A percentile compares a stretch with the other conserved stretches of the same genome.
Conservation (phyloP, 1,139 yeast genomes). For the Blastobotrys proliferans region DNA sequence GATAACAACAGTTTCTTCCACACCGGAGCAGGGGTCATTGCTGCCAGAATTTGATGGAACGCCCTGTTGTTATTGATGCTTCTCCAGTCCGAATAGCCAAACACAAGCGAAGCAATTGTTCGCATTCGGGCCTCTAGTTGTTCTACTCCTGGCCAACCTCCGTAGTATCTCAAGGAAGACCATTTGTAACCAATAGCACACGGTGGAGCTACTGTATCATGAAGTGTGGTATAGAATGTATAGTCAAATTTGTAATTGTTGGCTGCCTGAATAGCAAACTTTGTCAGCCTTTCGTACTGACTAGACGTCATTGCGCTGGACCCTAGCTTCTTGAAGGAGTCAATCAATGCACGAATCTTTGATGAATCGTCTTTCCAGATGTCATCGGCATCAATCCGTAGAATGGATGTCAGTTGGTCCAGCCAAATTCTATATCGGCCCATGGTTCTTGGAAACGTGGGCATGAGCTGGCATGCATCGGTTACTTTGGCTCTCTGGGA, state of each 20-base stretch:
- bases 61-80: slow-evolving; percentile 3
- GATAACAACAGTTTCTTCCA: slow-evolving; percentile 9
- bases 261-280: background rate
- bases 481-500: background rate
- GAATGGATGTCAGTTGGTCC: background rate
- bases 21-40: slow-evolving; percentile 11
- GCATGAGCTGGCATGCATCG: slow-evolving; percentile 1
- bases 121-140: slow-evolving; percentile 9
- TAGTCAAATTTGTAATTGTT: background rate
- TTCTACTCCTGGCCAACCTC: slow-evolving; percentile 13
- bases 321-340: background rate
- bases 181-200: slow-evolving; percentile 10
- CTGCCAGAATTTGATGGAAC: slow-evolving; percentile 7
- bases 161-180: slow-evolving; percentile 8
- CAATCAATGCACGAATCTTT: slow-evolving; percentile 2
- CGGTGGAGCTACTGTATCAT: slow-evolving; percentile 4
- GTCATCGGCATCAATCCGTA: background rate
- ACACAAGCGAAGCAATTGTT: slow-evolving; percentile 7
- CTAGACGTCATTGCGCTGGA: background rate
- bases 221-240: slow-evolving; percentile 2
- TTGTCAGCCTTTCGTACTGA: background rate
- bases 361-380: slow-evolving; percentile 4
- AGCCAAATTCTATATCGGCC: slow-evolving; percentile 5
- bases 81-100: slow-evolving; percentile 9
- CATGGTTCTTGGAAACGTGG: slow-evolving; percentile 2